Conservation (phyloP, 257 asterid genomes). For the Solanum medicagineum region DNA sequence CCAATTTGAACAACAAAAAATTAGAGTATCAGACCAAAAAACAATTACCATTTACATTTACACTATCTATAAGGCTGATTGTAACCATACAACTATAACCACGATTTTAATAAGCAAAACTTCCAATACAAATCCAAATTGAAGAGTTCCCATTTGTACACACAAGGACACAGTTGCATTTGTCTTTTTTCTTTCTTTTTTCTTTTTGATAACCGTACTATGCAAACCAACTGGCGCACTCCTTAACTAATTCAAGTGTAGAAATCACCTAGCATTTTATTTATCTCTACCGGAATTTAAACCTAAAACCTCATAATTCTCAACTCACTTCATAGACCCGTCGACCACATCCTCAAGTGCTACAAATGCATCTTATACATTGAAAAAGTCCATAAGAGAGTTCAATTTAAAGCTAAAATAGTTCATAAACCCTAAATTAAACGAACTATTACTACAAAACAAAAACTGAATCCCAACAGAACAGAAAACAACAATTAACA, state of each 20-base stretch:
- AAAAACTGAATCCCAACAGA: background rate
- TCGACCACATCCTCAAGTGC: background rate
- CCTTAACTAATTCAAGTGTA: background rate
- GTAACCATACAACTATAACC: background rate
- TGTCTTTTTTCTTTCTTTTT: background rate
- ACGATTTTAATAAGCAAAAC: background rate
- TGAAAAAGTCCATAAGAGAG: background rate
- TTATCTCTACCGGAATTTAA: background rate
- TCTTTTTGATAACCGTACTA: background rate
- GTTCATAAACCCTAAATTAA: background rate
- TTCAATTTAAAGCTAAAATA: background rate
- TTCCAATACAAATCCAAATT: background rate
- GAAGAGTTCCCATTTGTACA: background rate
- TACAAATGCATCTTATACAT: background rate
- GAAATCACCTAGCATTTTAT: background rate
- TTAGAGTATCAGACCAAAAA: background rate
- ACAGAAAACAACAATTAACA: background rate
- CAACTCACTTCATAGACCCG: background rate
- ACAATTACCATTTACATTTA: background rate
- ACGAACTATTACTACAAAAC: background rate
- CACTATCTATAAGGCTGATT: background rate
- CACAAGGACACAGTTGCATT: background rate
- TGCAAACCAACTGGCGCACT: background rate
- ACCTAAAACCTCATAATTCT: background rate
- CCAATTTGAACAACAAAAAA: background rate